Evolutionary conservation across 257 asterid genomes (phyloP).

Genomic region (Solanum etuberosum): DNA sequence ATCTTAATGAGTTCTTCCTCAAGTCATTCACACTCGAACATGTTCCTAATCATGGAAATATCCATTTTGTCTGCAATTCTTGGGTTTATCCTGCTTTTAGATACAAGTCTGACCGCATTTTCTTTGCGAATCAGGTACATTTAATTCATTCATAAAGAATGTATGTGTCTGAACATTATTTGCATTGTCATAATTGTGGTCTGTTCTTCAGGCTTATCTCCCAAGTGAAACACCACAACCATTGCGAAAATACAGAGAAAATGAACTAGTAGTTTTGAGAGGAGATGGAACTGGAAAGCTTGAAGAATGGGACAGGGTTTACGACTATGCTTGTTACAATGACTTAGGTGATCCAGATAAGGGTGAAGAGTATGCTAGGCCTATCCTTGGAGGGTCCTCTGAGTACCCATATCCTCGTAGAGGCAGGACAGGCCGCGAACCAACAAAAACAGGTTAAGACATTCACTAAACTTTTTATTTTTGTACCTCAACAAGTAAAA

Average conservation of each 20-base stretch:
- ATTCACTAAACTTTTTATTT: not conserved
- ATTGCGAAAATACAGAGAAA: not conserved
- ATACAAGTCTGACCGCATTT: not conserved
- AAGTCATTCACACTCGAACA: not conserved
- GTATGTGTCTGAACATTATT: not conserved
- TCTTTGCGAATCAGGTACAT: not conserved
- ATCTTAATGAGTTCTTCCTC: not conserved
- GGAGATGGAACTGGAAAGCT: not conserved
- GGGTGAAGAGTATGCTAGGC: slow-evolving; percentile 6
- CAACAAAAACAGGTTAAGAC: not conserved
- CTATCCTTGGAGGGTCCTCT: slow-evolving; percentile 16
- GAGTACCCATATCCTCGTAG: slow-evolving; percentile 13
- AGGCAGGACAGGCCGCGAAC: slow-evolving; percentile 3
- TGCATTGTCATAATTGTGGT: not conserved
- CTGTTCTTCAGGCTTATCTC: slow-evolving; percentile 10
- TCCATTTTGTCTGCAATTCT: not conserved
- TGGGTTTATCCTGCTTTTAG: not conserved
- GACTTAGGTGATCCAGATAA: slow-evolving; percentile 27
- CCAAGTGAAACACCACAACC: not conserved
- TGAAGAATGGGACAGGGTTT: not conserved
- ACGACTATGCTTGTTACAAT: slow-evolving; percentile 6
- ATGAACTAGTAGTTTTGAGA: not conserved
- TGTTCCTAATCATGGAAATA: not conserved
- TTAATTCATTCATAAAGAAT: not conserved
- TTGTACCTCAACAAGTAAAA: not conserved